Evolutionary conservation across 306 rosid species (phyloP).

Genomic region (Cicer arietinum): DNA sequence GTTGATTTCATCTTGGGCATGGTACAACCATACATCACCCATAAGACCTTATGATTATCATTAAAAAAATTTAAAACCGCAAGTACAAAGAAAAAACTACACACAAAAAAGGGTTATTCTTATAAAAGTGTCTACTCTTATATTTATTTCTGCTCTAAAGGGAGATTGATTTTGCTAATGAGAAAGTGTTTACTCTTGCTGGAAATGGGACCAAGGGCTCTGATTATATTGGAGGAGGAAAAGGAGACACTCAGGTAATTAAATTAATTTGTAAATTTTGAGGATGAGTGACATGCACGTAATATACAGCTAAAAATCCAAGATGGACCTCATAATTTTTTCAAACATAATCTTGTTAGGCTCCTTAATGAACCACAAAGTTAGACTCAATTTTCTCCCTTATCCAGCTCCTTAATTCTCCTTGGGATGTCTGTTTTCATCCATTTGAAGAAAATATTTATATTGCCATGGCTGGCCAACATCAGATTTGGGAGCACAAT

Average conservation of each 20-base stretch:
- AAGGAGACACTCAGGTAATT: constrained; percentile 84
- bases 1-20: no score
- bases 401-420: constrained; percentile 93
- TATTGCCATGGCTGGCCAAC: constrained; percentile 97
- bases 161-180: constrained; percentile 88
- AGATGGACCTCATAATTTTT: constrained; percentile 25
- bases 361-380: constrained; percentile 34
- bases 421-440: constrained; percentile 98
- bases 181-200: constrained; percentile 82
- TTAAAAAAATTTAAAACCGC: no score
- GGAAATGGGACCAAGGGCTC: constrained; percentile 98
- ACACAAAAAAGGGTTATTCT: no score
- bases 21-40: no score
- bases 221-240: constrained; percentile 83
- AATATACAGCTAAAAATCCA: constrained; percentile 27
- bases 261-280: constrained; percentile 46
- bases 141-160: constrained; percentile 48
- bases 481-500: constrained; percentile 92
- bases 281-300: constrained; percentile 32
- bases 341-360: not conserved
- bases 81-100: no score
- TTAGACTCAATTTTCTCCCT: constrained; percentile 35
- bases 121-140: no score
- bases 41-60: no score
- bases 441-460: constrained; percentile 78